Evolutionary conservation across 164 flowering plant species (phyloP), one percentile per base, ranked within the genome.

Genomic region (Annona squamosa): DNA sequence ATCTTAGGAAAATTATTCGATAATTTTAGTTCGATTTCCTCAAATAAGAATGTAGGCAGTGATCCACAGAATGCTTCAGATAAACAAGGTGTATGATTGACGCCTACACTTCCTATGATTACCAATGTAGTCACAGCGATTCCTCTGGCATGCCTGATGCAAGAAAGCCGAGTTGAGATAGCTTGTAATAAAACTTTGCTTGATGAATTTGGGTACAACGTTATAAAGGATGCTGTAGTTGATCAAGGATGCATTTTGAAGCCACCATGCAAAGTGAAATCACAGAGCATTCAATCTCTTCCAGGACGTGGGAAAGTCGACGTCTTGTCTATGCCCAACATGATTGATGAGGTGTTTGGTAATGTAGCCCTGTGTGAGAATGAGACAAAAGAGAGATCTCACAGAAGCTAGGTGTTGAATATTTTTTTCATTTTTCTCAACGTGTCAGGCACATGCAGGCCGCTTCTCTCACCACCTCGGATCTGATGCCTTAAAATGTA

Each of bases 271-370:
- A 86, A 87, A 77, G 47, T 82, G 4, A 84, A 81, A 78, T 82
- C 71, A 16, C 88, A 91, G 89, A 87, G 83, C 75, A 75, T 65
- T 47, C 84, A 84, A 16, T 87, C 76, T 69, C 19, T 78, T 42
- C 44, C 77, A 18, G 76, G 87, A 69, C 63, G 79, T 0, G 79
- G 72, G 48, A 74, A 75, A 66, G 37, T 81, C 9, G 93, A 89
- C 70, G 80, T 89, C 69, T 79, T 87, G 48, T 85, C 93, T 41
- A 86, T 91, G 0, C 80, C 81, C 82, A 85, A 79, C 67, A 77
- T 89, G 89, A 89, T 89, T 45, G 86, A 89, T 77, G 87, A 88
- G 82, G 89, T 89, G 26, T 87, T 90, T 71, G 88, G 95, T 43
- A 84, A 80, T 17, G 89, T 78, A 56, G 71, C 77, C 66, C 80